Evolutionary conservation across 805 yeast genomes (phyloP).

Genomic region (Maudiozyma pseudohumilis): DNA sequence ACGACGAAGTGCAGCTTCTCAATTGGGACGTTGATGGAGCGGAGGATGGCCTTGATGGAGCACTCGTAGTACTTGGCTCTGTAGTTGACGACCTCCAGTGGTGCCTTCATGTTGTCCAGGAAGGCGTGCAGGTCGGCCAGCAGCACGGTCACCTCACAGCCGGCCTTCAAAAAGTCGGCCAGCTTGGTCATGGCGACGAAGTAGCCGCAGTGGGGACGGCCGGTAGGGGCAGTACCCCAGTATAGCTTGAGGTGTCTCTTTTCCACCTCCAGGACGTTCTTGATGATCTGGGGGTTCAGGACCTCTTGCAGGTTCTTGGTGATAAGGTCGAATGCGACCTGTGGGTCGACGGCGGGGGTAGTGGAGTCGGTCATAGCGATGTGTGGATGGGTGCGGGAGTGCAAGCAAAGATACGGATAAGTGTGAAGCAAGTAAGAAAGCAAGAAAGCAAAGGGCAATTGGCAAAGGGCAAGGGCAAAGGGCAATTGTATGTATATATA

Average conservation of each 20-base stretch:
- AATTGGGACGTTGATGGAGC: constrained; percentile 82
- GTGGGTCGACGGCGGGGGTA: constrained; percentile 35
- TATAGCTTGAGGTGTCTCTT: constrained; percentile 77
- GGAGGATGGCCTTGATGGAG: constrained; percentile 75
- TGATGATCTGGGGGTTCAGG: constrained; percentile 77
- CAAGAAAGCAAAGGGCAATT: no score
- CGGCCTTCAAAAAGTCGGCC: constrained; percentile 91
- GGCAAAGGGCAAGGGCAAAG: no score
- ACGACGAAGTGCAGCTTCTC: constrained; percentile 74
- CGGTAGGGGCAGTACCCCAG: constrained; percentile 99
- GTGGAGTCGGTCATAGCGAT: not conserved
- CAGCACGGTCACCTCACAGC: constrained; percentile 85
- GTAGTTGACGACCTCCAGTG: constrained; percentile 78
- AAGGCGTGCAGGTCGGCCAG: constrained; percentile 95
- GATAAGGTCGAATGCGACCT: constrained; percentile 62
- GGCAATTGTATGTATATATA: no score
- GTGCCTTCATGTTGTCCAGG: constrained; percentile 97
- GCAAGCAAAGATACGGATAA: no score
- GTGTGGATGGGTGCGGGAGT: not conserved
- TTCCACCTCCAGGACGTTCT: constrained; percentile 68
- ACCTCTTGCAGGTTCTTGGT: constrained; percentile 87
- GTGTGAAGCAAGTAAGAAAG: no score
- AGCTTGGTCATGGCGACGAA: constrained; percentile 95
- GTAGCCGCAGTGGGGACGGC: constrained; percentile 97
- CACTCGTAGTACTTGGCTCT: constrained; percentile 86